A percentile compares a stretch with the other conserved stretches of the same genome.
Evolutionary conservation across 176 grass and related monocot genomes (phyloP).

Genomic region (Rhipidocladum racemiflorum): DNA sequence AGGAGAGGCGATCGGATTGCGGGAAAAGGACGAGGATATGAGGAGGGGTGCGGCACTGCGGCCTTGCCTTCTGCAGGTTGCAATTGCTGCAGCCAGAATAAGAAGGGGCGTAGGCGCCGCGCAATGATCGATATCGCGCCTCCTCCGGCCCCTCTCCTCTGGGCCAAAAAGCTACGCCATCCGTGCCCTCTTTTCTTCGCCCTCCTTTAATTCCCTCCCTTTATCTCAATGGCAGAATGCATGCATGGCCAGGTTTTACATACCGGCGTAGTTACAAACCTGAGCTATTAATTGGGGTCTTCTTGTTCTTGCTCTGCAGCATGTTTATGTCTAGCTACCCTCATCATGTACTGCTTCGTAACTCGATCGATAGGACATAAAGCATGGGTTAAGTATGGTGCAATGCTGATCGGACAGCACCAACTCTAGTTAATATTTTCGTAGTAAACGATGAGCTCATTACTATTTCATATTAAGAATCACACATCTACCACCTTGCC

Average conservation of each 20-base stretch:
- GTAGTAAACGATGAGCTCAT: not conserved
- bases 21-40: conserved; percentile 37
- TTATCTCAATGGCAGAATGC: conserved; percentile 3
- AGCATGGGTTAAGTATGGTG: not conserved
- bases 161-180: conserved; percentile 30
- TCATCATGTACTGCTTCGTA: not conserved
- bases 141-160: not conserved
- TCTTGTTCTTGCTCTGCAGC: not conserved
- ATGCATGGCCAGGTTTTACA: not conserved
- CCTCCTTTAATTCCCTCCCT: not conserved
- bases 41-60: conserved; percentile 7
- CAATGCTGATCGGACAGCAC: not conserved
- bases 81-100: conserved; percentile 47
- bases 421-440: conserved; percentile 2
- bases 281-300: not conserved
- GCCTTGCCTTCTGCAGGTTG: conserved; percentile 44
- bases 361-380: not conserved
- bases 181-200: not conserved
- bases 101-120: conserved; percentile 36
- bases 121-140: not conserved
- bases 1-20: conserved; percentile 13
- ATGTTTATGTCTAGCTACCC: not conserved
- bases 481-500: not conserved
- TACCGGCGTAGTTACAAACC: not conserved
- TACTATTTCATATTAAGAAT: not conserved